Percentiles rank a stretch among this genome's conserved stretches.
Evolutionary conservation across 257 asterid species (phyloP).

Genomic region (Cruciata laevipes): DNA sequence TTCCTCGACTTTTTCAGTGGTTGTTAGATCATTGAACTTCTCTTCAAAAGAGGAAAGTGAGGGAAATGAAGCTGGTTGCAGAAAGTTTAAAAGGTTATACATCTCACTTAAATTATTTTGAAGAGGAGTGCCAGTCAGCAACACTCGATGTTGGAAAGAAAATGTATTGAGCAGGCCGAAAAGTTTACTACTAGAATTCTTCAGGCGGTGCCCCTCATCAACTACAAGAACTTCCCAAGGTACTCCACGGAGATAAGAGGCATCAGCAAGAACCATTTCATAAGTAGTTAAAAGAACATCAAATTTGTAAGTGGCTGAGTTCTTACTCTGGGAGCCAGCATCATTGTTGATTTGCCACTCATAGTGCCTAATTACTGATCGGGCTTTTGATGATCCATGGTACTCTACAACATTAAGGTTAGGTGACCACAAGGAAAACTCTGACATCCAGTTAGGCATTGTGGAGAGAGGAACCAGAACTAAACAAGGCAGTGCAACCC

Average conservation of each 20-base stretch:
- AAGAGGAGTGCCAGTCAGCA: conserved; percentile 95
- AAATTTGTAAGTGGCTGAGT: conserved; percentile 61
- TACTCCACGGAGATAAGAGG: conserved; percentile 68
- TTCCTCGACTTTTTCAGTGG: conserved; percentile 93
- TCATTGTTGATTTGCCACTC: conserved; percentile 77
- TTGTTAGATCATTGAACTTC: conserved; percentile 82
- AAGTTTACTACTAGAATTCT: conserved; percentile 80
- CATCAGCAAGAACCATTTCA: conserved; percentile 94
- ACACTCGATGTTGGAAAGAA: conserved; percentile 87
- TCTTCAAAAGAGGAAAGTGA: conserved; percentile 87
- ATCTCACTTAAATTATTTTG: conserved; percentile 98
- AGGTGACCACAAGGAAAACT: conserved; percentile 91
- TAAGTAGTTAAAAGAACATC: conserved; percentile 91
- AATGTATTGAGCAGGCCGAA: conserved; percentile 81
- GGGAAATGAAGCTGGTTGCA: conserved; percentile 91
- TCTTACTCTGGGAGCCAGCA: conserved; percentile 37
- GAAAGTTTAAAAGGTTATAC: conserved; percentile 85
- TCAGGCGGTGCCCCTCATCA: conserved; percentile 98
- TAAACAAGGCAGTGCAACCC: conserved; percentile 72
- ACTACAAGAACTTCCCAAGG: conserved; percentile 99
- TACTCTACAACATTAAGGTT: conserved; percentile 88
- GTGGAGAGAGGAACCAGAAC: conserved; percentile 98
- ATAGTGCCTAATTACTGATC: conserved; percentile 77
- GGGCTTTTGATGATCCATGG: conserved; percentile 81
- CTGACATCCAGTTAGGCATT: conserved; percentile 99